Evolutionary conservation across 805 yeast species (phyloP), one percentile per base, ranked within the genome.

Genomic region (Peterozyma xylosa): DNA sequence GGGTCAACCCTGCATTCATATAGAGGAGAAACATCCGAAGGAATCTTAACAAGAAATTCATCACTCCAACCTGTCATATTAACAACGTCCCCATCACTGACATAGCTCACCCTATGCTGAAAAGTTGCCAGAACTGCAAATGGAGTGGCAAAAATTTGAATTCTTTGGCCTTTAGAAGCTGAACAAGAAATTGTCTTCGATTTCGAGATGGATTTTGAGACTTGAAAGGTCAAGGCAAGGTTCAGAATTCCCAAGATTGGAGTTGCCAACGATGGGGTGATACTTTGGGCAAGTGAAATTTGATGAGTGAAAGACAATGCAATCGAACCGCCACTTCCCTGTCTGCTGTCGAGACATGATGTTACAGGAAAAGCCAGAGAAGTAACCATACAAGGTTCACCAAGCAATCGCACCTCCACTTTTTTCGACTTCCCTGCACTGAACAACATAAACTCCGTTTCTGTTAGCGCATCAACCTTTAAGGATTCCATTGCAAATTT

Each of bases 121-220:
- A 45, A 14, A 5, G 34, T 14, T 3, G 37, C 47, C 27, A 34
- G 21, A 11, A 41, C 40, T 14, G 42, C 44, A 41, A 41, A 41
- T 9, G 47, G 44, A 7, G 39, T 34, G 11, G 44, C 47, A 43
- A 41, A 45, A 34, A 45, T 37, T 41, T 45, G 47, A n/a, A 43
- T 44, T 38, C 42, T 37, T 15, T 43, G 34, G n/a, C 47, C 47
- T 34, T 45, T 40, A 11, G 43, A 41, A 13, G 41, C 37, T 16
- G 21, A 40, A 17, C 47, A 45, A 6, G 41, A 30, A 13, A 40
- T 40, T 3, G 42, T 27, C 1, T 34, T n/a, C 9, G 43, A 13
- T 7, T 40, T 13, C 10, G 37, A 17, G 15, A 33, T 40, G 21
- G 30, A 27, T 30, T 30, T 40, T 5, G 42, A 21, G n/a, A 45